Evolutionary conservation across 805 yeast genomes (phyloP), one percentile per base, ranked within the genome.

Genomic region (Gaillardinia entomophila): DNA sequence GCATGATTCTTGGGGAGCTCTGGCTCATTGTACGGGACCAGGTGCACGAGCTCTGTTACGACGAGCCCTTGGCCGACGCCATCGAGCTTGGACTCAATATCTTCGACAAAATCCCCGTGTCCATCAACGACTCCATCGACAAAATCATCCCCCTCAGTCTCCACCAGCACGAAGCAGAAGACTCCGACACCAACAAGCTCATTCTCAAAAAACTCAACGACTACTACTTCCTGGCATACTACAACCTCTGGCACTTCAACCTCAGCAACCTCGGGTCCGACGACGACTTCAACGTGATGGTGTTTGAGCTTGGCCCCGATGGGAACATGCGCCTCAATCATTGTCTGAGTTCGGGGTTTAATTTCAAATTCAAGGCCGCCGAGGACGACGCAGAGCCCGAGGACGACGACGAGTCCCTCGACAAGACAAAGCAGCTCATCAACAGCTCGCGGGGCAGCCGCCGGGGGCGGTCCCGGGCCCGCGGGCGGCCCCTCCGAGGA

Each of bases 241-340:
- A 78, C 48, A 78, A 79, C 46, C 66, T 79, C 36, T 83, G 94
- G 94, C 86, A 83, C 53, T 79, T 78, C 53, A 81, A 81, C 45
- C 59, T 83, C 28, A 75, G 87, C 45, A 90, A 82, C 49, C 68
- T 49, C 30, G 32, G 41, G 4, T 38, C 49, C 28, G 36, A 37
- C 10, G 34, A 20, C 25, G 45, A 49, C 30, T 43, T 38, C 64
- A 42, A 87, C 82, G 5, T 53, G 58, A 31, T 59, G 78, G 33
- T 55, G 62, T 30, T 57, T 75, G 35, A 61, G 60, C 33, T 59
- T 64, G 37, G 59, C 49, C 11, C 60, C 66, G 25, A 32, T 32
- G 77, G 82, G 2, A 54, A 63, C 31, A 60, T 82, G 34, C 63
- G 66, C 26, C 66, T 77, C 51, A 76, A 52, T 17, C 41, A 75